Percentiles rank a stretch among this genome's conserved stretches.
These are phyloP conservation scores for Leucogyrophana mollusca DNA, from an alignment of 768 basidiomycete genomes.

Conservation along the genomic window DNA sequence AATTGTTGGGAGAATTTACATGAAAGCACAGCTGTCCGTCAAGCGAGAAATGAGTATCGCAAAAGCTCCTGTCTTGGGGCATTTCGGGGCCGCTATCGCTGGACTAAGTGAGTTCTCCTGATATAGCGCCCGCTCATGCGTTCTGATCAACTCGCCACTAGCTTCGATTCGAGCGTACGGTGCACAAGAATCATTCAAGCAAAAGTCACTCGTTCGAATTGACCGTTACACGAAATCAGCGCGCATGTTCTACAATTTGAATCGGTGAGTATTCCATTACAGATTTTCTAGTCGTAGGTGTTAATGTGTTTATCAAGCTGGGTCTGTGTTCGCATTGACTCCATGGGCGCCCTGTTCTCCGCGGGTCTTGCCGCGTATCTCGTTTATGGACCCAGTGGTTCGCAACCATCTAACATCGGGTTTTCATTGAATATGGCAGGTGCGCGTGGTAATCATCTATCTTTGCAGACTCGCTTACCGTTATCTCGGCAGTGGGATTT, in stretches of 20 bases:
- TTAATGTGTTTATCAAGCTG: constrained; percentile 29
- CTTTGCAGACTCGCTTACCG: not conserved
- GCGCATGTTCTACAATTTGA: constrained; percentile 46
- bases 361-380: constrained; percentile 50
- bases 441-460: constrained; percentile 6
- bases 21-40: constrained; percentile 53
- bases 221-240: constrained; percentile 44
- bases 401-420: constrained; percentile 38
- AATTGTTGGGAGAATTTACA: constrained; percentile 49
- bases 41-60: constrained; percentile 57
- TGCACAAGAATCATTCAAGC: constrained; percentile 42
- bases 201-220: constrained; percentile 43
- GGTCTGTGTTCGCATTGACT: constrained; percentile 55
- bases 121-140: not conserved
- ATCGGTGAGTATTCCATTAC: constrained; percentile 30
- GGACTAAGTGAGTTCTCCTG: constrained; percentile 38
- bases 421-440: constrained; percentile 42
- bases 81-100: constrained; percentile 50
- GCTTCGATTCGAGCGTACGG: constrained; percentile 56
- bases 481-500: constrained; percentile 42
- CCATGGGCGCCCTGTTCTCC: constrained; percentile 49
- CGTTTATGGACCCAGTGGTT: constrained; percentile 43
- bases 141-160: not conserved
- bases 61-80: constrained; percentile 46
- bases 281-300: not conserved